phyloP scores from a whole-genome alignment of 2,329 filamentous ascomycete genomes.

The Knoxdaviesia capensis region DNA sequence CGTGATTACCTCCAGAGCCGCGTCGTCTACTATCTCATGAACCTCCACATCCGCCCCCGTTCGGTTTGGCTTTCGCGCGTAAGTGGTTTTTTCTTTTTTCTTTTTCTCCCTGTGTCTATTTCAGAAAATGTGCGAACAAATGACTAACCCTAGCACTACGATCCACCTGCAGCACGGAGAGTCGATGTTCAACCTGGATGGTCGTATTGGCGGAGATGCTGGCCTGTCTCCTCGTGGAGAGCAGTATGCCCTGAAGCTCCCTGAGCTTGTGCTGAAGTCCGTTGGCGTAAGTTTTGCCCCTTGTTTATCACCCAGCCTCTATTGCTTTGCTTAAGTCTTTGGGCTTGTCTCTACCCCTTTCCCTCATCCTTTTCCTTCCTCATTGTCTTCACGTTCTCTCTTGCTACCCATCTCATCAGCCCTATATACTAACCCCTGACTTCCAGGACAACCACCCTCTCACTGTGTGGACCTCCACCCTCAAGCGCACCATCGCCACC shows the following conservation, averaged over 20 bases:
- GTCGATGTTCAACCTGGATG: constrained; percentile 76
- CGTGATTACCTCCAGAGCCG: constrained; percentile 92
- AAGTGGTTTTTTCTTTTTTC: constrained; percentile 15
- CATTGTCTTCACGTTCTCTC: constrained; percentile 9
- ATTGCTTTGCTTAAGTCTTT: too few species aligned
- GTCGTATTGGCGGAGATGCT: constrained; percentile 84
- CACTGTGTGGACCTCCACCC: constrained; percentile 41
- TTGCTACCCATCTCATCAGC: background rate
- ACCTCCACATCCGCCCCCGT: constrained; percentile 87
- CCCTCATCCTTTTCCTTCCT: background rate
- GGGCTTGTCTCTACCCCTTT: background rate
- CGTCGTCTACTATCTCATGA: constrained; percentile 96
- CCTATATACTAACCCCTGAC: background rate
- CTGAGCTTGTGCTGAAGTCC: constrained; percentile 65
- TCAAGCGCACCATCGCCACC: constrained; percentile 76
- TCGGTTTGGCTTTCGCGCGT: constrained; percentile 93
- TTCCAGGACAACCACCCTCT: constrained; percentile 35
- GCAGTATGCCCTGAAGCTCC: constrained; percentile 68
- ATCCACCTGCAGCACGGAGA: constrained; percentile 57
- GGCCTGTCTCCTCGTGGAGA: constrained; percentile 71
- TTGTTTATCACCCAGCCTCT: too few species aligned
- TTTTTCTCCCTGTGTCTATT: background rate
- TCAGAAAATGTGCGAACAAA: background rate
- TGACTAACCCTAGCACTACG: background rate
- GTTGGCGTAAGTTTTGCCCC: constrained; percentile 45